A percentile compares a stretch with the other conserved stretches of the same genome.
Evolutionary conservation across 352 stramenopile species (phyloP).

Genomic region (Globisporangium emineosum): DNA sequence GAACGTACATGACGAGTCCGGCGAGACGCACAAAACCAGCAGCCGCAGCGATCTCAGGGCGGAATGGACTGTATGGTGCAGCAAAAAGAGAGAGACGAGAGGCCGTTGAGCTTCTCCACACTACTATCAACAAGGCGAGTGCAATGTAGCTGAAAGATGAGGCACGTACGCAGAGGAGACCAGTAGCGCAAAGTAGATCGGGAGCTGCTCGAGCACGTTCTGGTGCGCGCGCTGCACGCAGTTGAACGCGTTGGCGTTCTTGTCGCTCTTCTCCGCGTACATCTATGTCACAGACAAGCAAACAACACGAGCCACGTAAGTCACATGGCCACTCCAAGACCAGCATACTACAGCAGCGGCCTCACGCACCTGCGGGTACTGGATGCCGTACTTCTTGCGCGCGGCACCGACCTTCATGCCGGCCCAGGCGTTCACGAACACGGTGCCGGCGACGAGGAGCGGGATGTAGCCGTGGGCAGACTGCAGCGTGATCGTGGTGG

Average conservation of each 20-base stretch:
- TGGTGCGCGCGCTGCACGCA: constrained; percentile 90
- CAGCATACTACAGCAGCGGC: too few species aligned
- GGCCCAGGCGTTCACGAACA: constrained; percentile 59
- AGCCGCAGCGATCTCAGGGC: constrained; percentile 47
- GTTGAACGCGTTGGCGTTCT: constrained; percentile 89
- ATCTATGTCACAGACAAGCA: not conserved
- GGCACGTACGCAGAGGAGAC: not conserved
- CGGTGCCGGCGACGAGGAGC: constrained; percentile 44
- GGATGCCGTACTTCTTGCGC: constrained; percentile 64
- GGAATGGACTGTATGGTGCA: constrained; percentile 50
- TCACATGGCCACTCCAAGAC: too few species aligned
- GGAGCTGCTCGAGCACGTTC: constrained; percentile 89
- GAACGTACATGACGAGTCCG: constrained; percentile 58
- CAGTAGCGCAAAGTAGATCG: constrained; percentile 27
- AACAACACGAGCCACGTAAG: not conserved
- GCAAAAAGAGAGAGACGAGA: not conserved
- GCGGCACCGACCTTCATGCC: constrained; percentile 50
- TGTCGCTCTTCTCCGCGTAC: constrained; percentile 84
- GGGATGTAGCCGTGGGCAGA: too few species aligned
- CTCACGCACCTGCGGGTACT: constrained; percentile 45
- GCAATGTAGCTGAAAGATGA: not conserved
- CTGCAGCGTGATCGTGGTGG: constrained; percentile 4
- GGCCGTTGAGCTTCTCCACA: not conserved
- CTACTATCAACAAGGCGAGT: not conserved
- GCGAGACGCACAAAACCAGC: constrained; percentile 44